Conservation (phyloP, 2,329 filamentous ascomycete species). For the Clonostachys rosea region DNA sequence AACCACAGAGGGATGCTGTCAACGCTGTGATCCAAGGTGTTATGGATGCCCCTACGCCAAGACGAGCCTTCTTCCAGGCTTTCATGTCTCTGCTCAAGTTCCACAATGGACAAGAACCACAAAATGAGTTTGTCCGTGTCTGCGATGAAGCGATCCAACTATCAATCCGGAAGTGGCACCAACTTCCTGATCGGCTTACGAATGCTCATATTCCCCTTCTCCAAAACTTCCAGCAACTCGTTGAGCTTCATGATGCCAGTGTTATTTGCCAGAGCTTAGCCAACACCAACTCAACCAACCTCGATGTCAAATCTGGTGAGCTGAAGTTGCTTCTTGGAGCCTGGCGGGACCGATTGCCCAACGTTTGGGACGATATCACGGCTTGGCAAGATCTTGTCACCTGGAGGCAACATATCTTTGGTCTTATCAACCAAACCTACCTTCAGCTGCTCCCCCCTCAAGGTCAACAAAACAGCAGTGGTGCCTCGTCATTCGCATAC, state of each 20-base stretch:
- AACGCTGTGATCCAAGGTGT: constrained; percentile 94
- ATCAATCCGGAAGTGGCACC: constrained; percentile 97
- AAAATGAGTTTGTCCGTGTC: constrained; percentile 78
- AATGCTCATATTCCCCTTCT: constrained; percentile 92
- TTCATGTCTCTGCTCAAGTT: constrained; percentile 97
- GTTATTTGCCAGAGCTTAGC: constrained; percentile 91
- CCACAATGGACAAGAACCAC: constrained; percentile 79
- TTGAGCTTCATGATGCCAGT: constrained; percentile 95
- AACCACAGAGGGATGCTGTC: constrained; percentile 81
- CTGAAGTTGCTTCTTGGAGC: constrained; percentile 89
- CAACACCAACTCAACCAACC: constrained; percentile 75
- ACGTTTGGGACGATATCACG: constrained; percentile 99
- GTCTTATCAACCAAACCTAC: constrained; percentile 93
- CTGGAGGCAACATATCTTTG: constrained; percentile 98
- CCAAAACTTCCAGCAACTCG: constrained; percentile 96
- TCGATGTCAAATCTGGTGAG: constrained; percentile 93
- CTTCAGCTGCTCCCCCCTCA: constrained; percentile 77
- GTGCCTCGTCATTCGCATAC: constrained; percentile 86
- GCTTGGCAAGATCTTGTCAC: constrained; percentile 99
- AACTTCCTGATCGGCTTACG: constrained; percentile 88
- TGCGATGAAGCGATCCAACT: constrained; percentile 97
- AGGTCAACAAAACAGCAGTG: constrained; percentile 70
- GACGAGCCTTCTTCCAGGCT: constrained; percentile 93
- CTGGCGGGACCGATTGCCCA: constrained; percentile 92
- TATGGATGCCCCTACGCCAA: constrained; percentile 92